Evolutionary conservation across 2,329 filamentous ascomycete species (phyloP).

Genomic region (Zasmidium citrigriseum): DNA sequence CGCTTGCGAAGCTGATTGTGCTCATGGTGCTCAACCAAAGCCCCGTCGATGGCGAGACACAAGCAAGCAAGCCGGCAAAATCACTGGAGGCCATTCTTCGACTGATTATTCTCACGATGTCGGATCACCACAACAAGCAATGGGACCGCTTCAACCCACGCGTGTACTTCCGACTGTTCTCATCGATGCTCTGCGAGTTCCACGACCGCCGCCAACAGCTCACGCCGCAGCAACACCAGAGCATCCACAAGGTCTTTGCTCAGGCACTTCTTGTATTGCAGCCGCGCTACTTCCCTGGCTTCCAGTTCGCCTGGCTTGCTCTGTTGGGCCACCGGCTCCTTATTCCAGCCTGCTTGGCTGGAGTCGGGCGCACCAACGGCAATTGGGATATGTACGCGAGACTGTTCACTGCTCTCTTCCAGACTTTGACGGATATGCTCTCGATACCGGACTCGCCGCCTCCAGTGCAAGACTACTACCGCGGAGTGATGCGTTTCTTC

Average conservation of each 20-base stretch:
- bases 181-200: conserved; percentile 77
- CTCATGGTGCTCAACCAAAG: conserved; percentile 73
- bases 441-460: conserved; percentile 70
- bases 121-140: conserved; percentile 78
- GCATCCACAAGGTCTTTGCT: conserved; percentile 72
- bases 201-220: conserved; percentile 28
- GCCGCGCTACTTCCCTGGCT: conserved; percentile 75
- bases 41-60: conserved; percentile 59
- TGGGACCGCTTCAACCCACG: conserved; percentile 83
- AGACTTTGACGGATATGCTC: conserved; percentile 76
- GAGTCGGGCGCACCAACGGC: conserved; percentile 28
- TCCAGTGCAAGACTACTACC: conserved; percentile 79
- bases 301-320: conserved; percentile 81
- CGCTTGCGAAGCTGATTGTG: conserved; percentile 77
- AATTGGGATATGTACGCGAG: conserved; percentile 78
- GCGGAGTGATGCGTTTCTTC: conserved; percentile 78
- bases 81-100: conserved; percentile 78
- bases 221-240: conserved; percentile 40
- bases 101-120: conserved; percentile 77
- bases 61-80: conserved; percentile 62
- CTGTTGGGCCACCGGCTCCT: conserved; percentile 84
- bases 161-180: conserved; percentile 89
- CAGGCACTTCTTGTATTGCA: conserved; percentile 71
- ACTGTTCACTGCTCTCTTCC: conserved; percentile 49
- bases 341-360: conserved; percentile 71